Percentiles rank a stretch among this genome's conserved stretches.
These are phyloP conservation scores for Adenanthera pavonina DNA, from an alignment of 306 rosid species.

Conservation along the genomic window DNA sequence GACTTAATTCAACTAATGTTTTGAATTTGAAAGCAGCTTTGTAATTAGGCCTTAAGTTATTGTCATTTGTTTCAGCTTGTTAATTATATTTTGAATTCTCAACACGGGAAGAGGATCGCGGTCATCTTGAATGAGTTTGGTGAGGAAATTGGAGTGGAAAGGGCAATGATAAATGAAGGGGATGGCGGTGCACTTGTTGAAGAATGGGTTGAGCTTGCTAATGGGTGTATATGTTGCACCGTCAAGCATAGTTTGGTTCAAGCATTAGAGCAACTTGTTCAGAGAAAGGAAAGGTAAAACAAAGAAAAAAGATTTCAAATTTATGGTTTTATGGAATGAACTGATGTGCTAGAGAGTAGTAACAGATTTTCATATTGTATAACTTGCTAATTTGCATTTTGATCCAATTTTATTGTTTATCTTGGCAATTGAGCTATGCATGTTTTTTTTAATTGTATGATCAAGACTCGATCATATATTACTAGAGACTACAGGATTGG, in stretches of 20 bases:
- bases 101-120: constrained; percentile 91
- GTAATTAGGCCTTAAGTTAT: not conserved
- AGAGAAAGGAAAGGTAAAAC: constrained; percentile 80
- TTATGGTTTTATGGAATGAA: not conserved
- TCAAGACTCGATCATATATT: constrained; percentile 89
- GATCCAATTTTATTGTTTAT: not conserved
- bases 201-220: constrained; percentile 97
- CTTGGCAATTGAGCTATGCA: constrained; percentile 3
- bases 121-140: constrained; percentile 96
- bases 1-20: not conserved
- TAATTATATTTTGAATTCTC: constrained; percentile 77
- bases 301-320: not conserved
- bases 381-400: not conserved
- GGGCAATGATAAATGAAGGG: constrained; percentile 97
- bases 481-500: constrained; percentile 96
- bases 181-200: constrained; percentile 90
- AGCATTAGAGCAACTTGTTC: constrained; percentile 93
- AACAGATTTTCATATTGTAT: not conserved
- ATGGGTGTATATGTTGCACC: constrained; percentile 91
- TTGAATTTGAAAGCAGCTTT: not conserved
- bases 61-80: constrained; percentile 62
- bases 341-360: not conserved
- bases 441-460: not conserved
- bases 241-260: constrained; percentile 95
- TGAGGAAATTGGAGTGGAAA: constrained; percentile 95